These are phyloP conservation scores for Trichomonas gallinae DNA, from an alignment of 208 protist genomes.

Conservation along the genomic window DNA sequence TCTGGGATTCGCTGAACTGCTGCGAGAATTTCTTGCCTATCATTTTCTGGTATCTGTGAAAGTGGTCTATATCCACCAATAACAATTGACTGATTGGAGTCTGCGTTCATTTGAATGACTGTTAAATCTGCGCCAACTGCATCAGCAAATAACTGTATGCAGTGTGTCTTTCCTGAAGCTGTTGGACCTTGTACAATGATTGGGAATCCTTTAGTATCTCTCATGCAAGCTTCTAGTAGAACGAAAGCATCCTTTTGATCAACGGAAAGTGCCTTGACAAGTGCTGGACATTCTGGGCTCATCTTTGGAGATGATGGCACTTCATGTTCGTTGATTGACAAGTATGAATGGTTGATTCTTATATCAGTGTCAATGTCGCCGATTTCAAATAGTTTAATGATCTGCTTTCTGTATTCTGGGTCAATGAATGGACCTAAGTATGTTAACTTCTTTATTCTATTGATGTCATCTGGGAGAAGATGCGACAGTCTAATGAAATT, in stretches of 20 bases:
- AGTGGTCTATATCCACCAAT: not conserved
- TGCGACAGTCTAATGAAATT: not conserved
- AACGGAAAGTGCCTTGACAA: not conserved
- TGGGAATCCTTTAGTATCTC: not conserved
- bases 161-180: not conserved
- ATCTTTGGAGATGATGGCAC: not conserved
- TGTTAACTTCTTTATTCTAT: not conserved
- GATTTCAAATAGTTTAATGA: not conserved
- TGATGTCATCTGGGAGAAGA: not conserved
- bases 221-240: not conserved
- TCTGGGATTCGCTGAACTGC: not conserved
- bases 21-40: not conserved
- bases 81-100: not conserved
- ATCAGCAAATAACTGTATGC: not conserved
- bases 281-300: not conserved
- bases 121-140: not conserved
- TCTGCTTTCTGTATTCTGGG: not conserved
- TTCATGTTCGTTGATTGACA: not conserved
- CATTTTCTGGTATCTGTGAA: not conserved
- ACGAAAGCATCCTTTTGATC: not conserved
- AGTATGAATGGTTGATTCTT: not conserved
- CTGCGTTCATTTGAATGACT: not conserved
- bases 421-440: not conserved
- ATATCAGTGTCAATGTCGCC: not conserved
- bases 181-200: conserved; percentile 6